A percentile compares a stretch with the other conserved stretches of the same genome.
Evolutionary conservation across 2,329 filamentous ascomycete species (phyloP).

Genomic region (Colletotrichum paranaense): DNA sequence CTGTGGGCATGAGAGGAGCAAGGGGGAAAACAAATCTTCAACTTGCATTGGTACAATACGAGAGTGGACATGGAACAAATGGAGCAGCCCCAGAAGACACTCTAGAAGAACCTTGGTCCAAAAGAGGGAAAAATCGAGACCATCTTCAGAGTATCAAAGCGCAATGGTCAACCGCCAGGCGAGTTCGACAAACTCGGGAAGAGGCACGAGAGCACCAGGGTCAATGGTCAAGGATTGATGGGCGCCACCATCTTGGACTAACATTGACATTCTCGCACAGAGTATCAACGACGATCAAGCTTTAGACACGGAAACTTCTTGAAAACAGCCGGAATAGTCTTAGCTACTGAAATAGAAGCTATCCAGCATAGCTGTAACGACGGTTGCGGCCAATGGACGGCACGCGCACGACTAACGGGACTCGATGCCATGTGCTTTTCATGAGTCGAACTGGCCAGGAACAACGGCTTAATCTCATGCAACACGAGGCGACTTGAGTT

Average conservation of each 20-base stretch:
- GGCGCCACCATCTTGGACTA: background rate
- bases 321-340: conserved; percentile 17
- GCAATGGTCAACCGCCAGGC: background rate
- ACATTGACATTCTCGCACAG: background rate
- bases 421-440: background rate
- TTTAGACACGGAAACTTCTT: conserved; percentile 22
- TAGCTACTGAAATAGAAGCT: background rate
- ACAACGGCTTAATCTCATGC: conserved; percentile 8
- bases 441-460: conserved; percentile 23
- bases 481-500: conserved; percentile 28
- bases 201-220: background rate
- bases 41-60: conserved; percentile 3
- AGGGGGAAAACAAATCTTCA: conserved; percentile 1
- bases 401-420: conserved; percentile 10
- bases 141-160: conserved; percentile 2
- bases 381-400: background rate
- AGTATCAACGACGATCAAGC: background rate
- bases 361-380: background rate
- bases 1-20: background rate
- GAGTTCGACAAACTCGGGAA: background rate
- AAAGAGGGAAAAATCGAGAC: background rate
- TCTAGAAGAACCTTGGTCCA: conserved; percentile 29
- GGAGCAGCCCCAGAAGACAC: conserved; percentile 25
- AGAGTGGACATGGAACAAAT: conserved; percentile 16
- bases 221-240: conserved; percentile 3